phyloP scores from a whole-genome alignment of 768 basidiomycete species.

The Auricularia heimuer region DNA sequence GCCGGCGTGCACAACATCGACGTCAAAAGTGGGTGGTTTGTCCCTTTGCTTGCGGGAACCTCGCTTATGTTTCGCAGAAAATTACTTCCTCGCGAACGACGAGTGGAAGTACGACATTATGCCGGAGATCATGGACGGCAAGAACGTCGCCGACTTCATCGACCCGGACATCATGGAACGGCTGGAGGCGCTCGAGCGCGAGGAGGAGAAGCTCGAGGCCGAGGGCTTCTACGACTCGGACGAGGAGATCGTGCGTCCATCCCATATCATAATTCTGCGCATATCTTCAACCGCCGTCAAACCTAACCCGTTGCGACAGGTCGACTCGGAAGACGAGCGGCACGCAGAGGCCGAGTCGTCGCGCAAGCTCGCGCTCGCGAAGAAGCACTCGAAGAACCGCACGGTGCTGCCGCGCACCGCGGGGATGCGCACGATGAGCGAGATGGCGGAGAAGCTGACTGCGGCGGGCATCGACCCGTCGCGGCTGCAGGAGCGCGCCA shows the following conservation, averaged over 20 bases:
- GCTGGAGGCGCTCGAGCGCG: slow-evolving; percentile 91
- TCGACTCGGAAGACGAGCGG: slow-evolving; percentile 59
- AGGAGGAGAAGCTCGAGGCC: slow-evolving; percentile 87
- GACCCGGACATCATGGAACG: slow-evolving; percentile 96
- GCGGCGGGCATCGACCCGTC: slow-evolving; percentile 85
- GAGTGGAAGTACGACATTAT: slow-evolving; percentile 94
- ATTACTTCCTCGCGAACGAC: slow-evolving; percentile 79
- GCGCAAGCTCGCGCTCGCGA: slow-evolving; percentile 55
- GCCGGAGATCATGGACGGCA: slow-evolving; percentile 99
- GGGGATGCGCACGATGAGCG: slow-evolving; percentile 53
- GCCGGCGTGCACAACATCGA: slow-evolving; percentile 89
- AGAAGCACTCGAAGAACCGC: slow-evolving; percentile 65
- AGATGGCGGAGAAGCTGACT: slow-evolving; percentile 74
- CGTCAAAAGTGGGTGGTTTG: slow-evolving; percentile 58
- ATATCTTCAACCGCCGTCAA: too few relatives aligned
- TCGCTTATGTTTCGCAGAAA: slow-evolving; percentile 43
- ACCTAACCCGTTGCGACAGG: not conserved
- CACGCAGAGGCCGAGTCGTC: slow-evolving; percentile 53
- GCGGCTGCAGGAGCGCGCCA: slow-evolving; percentile 80
- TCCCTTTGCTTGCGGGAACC: not conserved
- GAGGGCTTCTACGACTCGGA: slow-evolving; percentile 94
- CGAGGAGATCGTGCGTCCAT: slow-evolving; percentile 60
- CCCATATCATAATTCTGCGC: too few relatives aligned
- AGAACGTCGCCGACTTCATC: slow-evolving; percentile 98
- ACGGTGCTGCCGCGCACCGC: slow-evolving; percentile 66